Base-by-base conservation (phyloP, 2,329 filamentous ascomycete genomes). In the Purpureocillium takamizusanense region DNA sequence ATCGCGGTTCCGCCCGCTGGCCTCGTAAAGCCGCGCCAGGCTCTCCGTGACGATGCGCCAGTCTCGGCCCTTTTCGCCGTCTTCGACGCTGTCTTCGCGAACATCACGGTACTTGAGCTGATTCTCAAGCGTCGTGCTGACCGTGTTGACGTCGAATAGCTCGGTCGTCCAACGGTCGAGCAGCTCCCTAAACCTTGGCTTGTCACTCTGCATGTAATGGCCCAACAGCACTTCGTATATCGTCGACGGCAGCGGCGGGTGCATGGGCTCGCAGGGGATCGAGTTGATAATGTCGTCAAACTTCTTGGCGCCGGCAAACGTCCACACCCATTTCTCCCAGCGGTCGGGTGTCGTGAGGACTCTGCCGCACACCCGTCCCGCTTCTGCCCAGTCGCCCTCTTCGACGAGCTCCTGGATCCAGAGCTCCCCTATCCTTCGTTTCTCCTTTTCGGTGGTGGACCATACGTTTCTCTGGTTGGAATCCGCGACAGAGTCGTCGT, bases 311-410 rank as follows among this genome's bases (percentile, higher is more conserved):
- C 87, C 83, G 7, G 88, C 86, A 62, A 98, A 98, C 0, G 78
- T 82, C 78, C 85, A 94, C 5, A 94, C 83, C 88, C 90, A 97
- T 51, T 94, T 86, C 62, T 97, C 89, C 92, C 92, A 98, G 49
- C 83, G 71, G 35, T 83, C 72, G 1, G 87, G 78, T 1, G 82
- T 86, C 32, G 79, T 79, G 1, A 98, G 69, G 1, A 95, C 89
- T 52, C 82, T 87, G 12, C 83, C 85, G 42, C 88, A 90, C 4
- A 94, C 71, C 51, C 83, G 72, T 1, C 87, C 90, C 6, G 92
- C 92, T 41, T 74, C 68, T 8, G 57, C 56, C 92, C 92, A 98
- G 44, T 90, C 72, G 8, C 77, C 72, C 1, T 76, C 70, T 28
- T 81, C 76, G 27, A 95, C 76, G 27, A 97, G 72, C 51, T 95